Evolutionary conservation across 2,329 filamentous ascomycete species (phyloP), one percentile per base, ranked within the genome.

Genomic region (Epichloe aotearoae): DNA sequence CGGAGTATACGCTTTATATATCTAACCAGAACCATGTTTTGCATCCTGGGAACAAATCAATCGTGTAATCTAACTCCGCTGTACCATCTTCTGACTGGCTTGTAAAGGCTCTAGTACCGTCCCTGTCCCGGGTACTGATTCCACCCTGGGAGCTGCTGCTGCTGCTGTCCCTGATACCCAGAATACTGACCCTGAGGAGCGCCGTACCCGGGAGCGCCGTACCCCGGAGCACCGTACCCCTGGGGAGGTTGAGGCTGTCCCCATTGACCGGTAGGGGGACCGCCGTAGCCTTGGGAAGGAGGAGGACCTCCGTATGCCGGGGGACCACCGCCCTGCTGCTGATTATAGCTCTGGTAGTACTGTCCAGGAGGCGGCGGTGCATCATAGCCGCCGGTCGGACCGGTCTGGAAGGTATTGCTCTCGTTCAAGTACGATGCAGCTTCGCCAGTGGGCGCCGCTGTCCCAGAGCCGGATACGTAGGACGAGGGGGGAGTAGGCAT

Each of bases 61-160:
- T 30, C 30, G 4, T 10, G 10, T 30, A 30, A 10, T 11, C 10
- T 3, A 30, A 30, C 30, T 30, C 30, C 7, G 10, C 30, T 11
- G 30, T 30, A 11, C 30, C 30, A 30, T 30, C 30, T 30, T 30
- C 30, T 30, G 10, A 30, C 30, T 10, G 30, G 30, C 30, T 11
- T 30, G 30, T 30, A 11, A 30, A 10, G 8, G n/a, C 47, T n/a
- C 4, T 49, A 54, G 12, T 53, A 52, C 5, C 50, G 66, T 46
- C 59, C 58, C 52, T 68, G 66, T 14, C 68, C 67, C n/a, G 66
- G 66, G 47, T 69, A 70, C 47, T 67, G 61, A 44, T 58, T 61
- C 66, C 66, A 69, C 14, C 43, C 51, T 10, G 60, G 58, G 62
- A 56, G 23, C 15, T 59, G 59, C 33, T 64, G 57, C 26, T 30